Evolutionary conservation across 495 filamentous ascomycete species (phyloP), one percentile per base, ranked within the genome.

Genomic region (Penicillium roqueforti): DNA sequence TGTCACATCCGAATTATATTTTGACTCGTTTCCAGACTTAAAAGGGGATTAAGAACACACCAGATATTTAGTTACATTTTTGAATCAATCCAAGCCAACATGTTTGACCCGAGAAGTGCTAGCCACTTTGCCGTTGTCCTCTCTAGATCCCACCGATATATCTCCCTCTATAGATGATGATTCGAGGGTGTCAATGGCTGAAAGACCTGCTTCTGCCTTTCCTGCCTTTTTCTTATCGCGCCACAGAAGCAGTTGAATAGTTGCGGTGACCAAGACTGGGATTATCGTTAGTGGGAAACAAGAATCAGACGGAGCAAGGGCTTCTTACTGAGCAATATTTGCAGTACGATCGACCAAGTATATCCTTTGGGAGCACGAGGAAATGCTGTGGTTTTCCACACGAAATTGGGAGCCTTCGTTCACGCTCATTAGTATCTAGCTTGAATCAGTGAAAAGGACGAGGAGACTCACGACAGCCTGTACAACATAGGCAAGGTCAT

Each of bases 361-460:
- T 72, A 70, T 34, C 69, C 69, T 31, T 70, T 69, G 25, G 47
- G 55, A 3, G 69, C 69, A 9, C 55, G 58, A 22, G 69, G 69
- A 28, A 72, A 72, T 13, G 63, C 68, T 18, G 66, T 67, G 3
- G 69, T 72, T 40, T 72, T 70, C 69, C 69, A 72, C 1, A 72
- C 61, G 42, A 72, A 72, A 19, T 72, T 72, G 0, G 69, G 69
- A 2, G 69, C 68, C 65, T 71, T 22, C 6, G 3, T 6, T 19
- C 38, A 13, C 14, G 0, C 10, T 9, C 14, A 4, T 50, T 18
- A 50, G 47, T 40, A 18, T 31, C 3, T 20, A 18, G n/a, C 20
- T 18, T 1, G 2, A 28, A 2, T n/a, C n/a, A n/a, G 9, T 6
- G 9, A 6, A 0, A n/a, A 2, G 8, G 14, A 41, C 13, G 6